Base-by-base conservation (phyloP, 2,329 filamentous ascomycete species). In the Chrysoporthe cubensis region DNA sequence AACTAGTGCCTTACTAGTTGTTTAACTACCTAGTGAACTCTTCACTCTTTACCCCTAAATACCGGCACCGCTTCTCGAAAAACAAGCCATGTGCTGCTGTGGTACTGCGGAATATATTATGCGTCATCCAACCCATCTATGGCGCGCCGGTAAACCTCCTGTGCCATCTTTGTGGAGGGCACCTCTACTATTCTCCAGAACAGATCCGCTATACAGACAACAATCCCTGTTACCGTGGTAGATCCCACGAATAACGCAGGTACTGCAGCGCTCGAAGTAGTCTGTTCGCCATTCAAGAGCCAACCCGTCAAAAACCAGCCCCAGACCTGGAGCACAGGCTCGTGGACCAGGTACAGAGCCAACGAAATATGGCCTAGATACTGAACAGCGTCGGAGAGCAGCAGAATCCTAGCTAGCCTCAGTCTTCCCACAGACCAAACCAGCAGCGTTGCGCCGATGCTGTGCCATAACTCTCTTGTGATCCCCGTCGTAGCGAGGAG, bases 351-450 rank as follows among this genome's bases (percentile, higher is more conserved):
- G 6, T 61, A 61, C 42, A 61, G 59, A 8, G 43, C 11, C 42
- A 61, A 40, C 42, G 59, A 61, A 21, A 61, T 61, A 11, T 61
- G 59, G 43, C 59, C 59, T 6, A 61, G 59, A 4, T 61, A 61
- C 43, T 61, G 59, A 11, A 58, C 37, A 18, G 21, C 7, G 21
- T 65, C 44, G 16, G 52, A 37, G 43, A 46, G n/a, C n/a, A 50
- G 43, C n/a, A 48, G 44, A 46, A 26, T 32, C 60, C 21, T 50
- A 8, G 14, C 44, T 18, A 40, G 26, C n/a, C 44, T 21, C 60
- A 52, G 44, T 57, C 54, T 40, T n/a, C 43, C 43, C 42, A 61
- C 11, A 2, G 59, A 61, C 59, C 59, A 61, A 14, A 61, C 59
- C n/a, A 48, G 59, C 21, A 61, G 42, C 2, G 34, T 48, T 14